Conservation (phyloP, 768 basidiomycete species). For the Serendipita indica region DNA sequence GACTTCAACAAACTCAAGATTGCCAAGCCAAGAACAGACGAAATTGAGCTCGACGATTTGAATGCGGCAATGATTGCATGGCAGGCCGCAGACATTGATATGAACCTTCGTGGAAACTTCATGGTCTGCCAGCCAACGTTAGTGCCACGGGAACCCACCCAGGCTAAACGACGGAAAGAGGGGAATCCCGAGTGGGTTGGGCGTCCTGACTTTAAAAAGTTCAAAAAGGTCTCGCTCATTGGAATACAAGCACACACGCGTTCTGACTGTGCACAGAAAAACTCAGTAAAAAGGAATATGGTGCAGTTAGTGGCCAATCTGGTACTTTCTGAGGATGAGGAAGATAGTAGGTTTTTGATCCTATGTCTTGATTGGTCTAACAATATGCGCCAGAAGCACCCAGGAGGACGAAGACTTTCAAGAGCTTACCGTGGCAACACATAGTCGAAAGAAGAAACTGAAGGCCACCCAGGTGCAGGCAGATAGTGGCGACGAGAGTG, state of each 20-base stretch:
- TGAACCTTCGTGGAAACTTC: slow-evolving; percentile 53
- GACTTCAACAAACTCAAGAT: slow-evolving; percentile 70
- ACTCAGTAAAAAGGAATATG: neutral
- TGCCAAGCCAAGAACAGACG: slow-evolving; percentile 40
- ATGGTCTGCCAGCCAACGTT: slow-evolving; percentile 64
- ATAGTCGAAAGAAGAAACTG: too few species aligned
- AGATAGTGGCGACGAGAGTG: too few species aligned
- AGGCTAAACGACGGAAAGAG: slow-evolving; percentile 11
- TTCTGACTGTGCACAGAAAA: slow-evolving; percentile 2
- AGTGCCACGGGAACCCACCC: slow-evolving; percentile 25
- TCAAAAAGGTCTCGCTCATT: slow-evolving; percentile 45
- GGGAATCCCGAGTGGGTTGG: slow-evolving; percentile 31
- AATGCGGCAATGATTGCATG: slow-evolving; percentile 32
- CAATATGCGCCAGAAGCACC: too few species aligned
- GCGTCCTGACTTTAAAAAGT: slow-evolving; percentile 60
- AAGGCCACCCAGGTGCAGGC: too few species aligned
- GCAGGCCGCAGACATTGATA: slow-evolving; percentile 44
- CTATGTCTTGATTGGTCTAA: too few species aligned
- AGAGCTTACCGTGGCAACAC: too few species aligned
- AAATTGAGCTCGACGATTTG: neutral
- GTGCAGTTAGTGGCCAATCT: neutral
- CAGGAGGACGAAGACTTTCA: too few species aligned
- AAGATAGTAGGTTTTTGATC: too few species aligned
- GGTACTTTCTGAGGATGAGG: neutral
- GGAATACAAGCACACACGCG: too few species aligned